Evolutionary conservation across 139 green algal genomes (phyloP), one percentile per base, ranked within the genome.

Genomic region (Volvox reticuliferus): DNA sequence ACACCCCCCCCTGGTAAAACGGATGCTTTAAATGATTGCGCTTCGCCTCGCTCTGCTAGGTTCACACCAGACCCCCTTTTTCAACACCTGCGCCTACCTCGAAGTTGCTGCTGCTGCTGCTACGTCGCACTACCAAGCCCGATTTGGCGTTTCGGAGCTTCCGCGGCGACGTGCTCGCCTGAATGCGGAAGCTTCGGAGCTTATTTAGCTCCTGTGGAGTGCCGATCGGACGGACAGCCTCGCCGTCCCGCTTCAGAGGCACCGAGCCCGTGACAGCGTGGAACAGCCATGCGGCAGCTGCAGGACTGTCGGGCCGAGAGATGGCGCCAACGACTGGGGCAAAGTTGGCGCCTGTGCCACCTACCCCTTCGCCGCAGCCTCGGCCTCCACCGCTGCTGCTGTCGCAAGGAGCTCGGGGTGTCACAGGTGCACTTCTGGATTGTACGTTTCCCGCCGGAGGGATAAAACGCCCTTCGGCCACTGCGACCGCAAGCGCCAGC

Each of bases 31-130:
- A 24, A 24, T 12, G 16, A 24, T 24, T 35, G 32, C 76, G 21
- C 26, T 12, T 32, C n/a, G n/a, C n/a, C n/a, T n/a, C n/a, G n/a
- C n/a, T n/a, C 71, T 20, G 26, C 21, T 20, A 79, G 5, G 35
- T 30, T 36, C 71, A 30, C 21, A 35, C 71, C 71, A 14, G 32
- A 1, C 71, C 35, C 71, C 18, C 71, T 1, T 1, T 30, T 13
- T 55, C 76, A 17, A 2, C 76, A 13, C 76, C 12, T 14, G 19
- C n/a, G 28, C 76, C 12, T 44, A 84, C 36, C 78, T 84, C 78
- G 13, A 84, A 18, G 21, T 84, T 44, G 78, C 36, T 84, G 78
- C 36, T 84, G 78, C 78, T 84, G 22, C 71, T 79, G 71, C 30
- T 32, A 5, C 71, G 71, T 14, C 71, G 71, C 71, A 79, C 24